Evolutionary conservation across 75 land plant species (phyloP).

Genomic region (Adiantum capillusveneris): DNA sequence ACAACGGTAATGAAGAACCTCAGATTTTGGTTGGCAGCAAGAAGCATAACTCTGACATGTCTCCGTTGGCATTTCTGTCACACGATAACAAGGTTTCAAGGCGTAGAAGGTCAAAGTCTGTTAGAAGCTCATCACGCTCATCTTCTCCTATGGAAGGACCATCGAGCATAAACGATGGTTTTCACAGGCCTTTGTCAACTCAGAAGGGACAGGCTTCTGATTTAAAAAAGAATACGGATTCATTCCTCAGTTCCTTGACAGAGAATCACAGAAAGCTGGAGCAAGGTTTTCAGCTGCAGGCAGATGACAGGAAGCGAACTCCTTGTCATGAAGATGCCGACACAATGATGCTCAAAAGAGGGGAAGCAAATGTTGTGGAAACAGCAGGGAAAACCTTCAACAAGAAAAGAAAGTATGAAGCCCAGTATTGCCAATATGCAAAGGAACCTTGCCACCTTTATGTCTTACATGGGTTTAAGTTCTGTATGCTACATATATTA

Average conservation of each 20-base stretch:
- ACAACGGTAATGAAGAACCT: too few relatives aligned
- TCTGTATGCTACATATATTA: conserved; percentile 25
- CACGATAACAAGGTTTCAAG: neutral
- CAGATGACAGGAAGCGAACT: too few relatives aligned
- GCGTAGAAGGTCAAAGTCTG: neutral
- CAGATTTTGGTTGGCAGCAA: too few relatives aligned
- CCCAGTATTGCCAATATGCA: conserved; percentile 12
- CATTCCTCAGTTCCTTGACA: too few relatives aligned
- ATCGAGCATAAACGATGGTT: neutral
- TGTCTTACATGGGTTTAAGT: conserved; percentile 16
- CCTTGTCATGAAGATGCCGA: neutral
- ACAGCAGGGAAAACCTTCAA: neutral
- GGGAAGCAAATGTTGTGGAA: neutral
- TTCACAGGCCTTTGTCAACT: too few relatives aligned
- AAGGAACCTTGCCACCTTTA: conserved; percentile 12
- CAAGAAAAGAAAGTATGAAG: conserved; percentile 7
- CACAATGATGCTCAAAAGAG: neutral
- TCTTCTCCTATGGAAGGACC: neutral
- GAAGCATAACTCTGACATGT: neutral
- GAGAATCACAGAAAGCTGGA: too few relatives aligned
- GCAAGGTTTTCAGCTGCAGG: too few relatives aligned
- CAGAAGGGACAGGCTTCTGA: too few relatives aligned
- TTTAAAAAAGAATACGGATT: too few relatives aligned
- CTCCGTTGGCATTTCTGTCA: conserved; percentile 1
- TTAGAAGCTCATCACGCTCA: neutral